Evolutionary conservation across 371 early-diverging fungal species (phyloP).

Genomic region (Phascolomyces articulosus): DNA sequence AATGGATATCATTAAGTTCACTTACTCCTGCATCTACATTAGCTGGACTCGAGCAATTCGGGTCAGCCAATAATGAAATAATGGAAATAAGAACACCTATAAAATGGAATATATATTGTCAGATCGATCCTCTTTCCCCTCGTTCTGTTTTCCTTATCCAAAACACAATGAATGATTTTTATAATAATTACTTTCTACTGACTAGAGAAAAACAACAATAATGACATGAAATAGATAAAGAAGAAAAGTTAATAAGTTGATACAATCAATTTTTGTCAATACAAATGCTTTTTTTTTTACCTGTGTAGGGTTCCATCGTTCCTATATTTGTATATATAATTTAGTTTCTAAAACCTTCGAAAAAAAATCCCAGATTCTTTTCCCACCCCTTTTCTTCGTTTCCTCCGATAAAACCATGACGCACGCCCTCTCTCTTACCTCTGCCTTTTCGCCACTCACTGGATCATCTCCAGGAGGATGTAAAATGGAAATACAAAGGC

Average conservation of each 20-base stretch:
- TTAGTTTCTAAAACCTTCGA: no score
- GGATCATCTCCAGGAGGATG: constrained; percentile 79
- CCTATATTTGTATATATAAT: constrained; percentile 31
- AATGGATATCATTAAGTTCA: background rate
- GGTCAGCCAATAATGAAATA: constrained; percentile 90
- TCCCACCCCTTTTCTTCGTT: no score
- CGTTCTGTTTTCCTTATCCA: background rate
- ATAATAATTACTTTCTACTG: constrained; percentile 51
- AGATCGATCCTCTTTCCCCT: background rate
- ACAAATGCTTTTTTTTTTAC: constrained; percentile 24
- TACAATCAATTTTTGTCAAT: no score
- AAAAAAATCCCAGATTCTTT: no score
- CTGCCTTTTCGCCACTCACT: constrained; percentile 84
- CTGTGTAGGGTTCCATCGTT: constrained; percentile 95
- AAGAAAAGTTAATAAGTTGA: no score
- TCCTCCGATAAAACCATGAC: no score
- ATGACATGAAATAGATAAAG: no score
- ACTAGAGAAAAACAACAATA: constrained; percentile 16
- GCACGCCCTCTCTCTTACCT: constrained; percentile 37
- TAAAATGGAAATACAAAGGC: constrained; percentile 87
- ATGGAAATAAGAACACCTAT: constrained; percentile 85
- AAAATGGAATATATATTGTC: background rate
- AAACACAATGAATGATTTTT: constrained; percentile 7
- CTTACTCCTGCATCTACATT: constrained; percentile 78
- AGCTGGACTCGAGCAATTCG: constrained; percentile 96